Conservation (phyloP, 176 grass and related monocot species). For the Pontederia crassipes region DNA sequence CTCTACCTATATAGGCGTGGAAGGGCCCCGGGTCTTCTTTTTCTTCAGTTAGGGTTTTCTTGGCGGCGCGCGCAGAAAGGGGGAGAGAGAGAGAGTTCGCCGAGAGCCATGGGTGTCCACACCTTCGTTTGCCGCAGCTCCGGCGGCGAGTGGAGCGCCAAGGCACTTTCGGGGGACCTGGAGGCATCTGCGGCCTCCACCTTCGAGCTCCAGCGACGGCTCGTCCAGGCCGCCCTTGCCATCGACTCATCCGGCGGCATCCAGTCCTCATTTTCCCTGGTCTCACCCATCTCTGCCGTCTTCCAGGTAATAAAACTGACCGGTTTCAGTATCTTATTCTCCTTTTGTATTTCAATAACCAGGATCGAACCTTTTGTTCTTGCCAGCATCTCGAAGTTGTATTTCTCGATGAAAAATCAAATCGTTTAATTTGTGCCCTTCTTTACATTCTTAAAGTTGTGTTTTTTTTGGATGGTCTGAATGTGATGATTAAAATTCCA, state of each 20-base stretch:
- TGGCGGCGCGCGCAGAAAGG: background rate
- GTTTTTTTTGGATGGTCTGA: too few species aligned
- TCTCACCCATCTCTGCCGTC: slow-evolving; percentile 63
- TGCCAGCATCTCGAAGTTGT: background rate
- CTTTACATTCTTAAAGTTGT: too few species aligned
- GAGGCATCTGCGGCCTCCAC: slow-evolving; percentile 58
- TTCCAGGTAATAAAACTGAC: slow-evolving; percentile 49
- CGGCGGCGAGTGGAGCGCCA: slow-evolving; percentile 69
- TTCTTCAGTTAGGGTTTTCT: background rate
- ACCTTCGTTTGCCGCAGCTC: slow-evolving; percentile 82
- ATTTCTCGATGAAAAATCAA: too few species aligned
- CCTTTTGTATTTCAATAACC: background rate
- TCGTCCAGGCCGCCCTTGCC: slow-evolving; percentile 42
- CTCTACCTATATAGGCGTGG: too few species aligned
- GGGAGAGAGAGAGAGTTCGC: background rate
- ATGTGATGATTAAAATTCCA: too few species aligned
- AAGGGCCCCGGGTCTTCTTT: too few species aligned
- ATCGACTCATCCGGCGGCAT: slow-evolving; percentile 38
- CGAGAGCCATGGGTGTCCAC: slow-evolving; percentile 67
- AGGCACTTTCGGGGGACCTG: slow-evolving; percentile 56
- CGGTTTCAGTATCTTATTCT: background rate
- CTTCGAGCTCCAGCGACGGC: slow-evolving; percentile 62
- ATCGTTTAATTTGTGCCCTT: too few species aligned
- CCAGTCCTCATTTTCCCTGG: slow-evolving; percentile 85
- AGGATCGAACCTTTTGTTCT: background rate